Evolutionary conservation across 192 early-diverging fungal genomes (phyloP), one percentile per base, ranked within the genome.

Genomic region (Chytriomyces hyalinus): DNA sequence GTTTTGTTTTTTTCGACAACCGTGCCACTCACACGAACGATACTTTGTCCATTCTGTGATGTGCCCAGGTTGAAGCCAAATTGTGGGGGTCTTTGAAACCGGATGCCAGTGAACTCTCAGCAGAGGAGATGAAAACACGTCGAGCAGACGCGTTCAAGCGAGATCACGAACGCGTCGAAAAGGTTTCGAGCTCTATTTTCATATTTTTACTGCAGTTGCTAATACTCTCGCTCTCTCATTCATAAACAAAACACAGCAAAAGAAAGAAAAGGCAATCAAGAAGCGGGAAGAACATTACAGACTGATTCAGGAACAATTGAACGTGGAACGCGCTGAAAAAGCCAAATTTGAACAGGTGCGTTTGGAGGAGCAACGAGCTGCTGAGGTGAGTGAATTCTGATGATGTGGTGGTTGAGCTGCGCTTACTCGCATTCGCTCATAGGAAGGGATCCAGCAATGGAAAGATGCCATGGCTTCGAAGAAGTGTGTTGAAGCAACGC

Each of bases 301-400:
- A 26, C 53, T 84, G 70, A 78, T 89, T 48, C 79, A 84, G 61
- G 76, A 80, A 74, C 87, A 89, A 75, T 80, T 89, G 7, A 80
- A 84, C 20, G 85, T 87, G 11, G 87, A 89, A 62, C 79, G 81
- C 24, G 69, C 70, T 6, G 81, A 80, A 24, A 80, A 86, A 22
- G 81, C 75, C 43, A 50, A 61, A n/a, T 65, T 89, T 26, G 81
- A 80, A 44, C 50, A 45, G 0, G 43, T 79, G 17, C 85, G 84
- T 62, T 49, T 77, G 11, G 71, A 76, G 22, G 87, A 88, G 67
- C 81, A 80, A 57, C 65, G 73, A 17, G 48, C 44, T 10, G 84
- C 87, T n/a, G 76, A 80, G 68, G 82, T 78, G 47, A 67, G 43
- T 57, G 53, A n/a, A 57, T 57, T 67, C 4, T 67, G 28, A 46